phyloP scores from a whole-genome alignment of 2,329 filamentous ascomycete genomes.

The Microdochium paspali region DNA sequence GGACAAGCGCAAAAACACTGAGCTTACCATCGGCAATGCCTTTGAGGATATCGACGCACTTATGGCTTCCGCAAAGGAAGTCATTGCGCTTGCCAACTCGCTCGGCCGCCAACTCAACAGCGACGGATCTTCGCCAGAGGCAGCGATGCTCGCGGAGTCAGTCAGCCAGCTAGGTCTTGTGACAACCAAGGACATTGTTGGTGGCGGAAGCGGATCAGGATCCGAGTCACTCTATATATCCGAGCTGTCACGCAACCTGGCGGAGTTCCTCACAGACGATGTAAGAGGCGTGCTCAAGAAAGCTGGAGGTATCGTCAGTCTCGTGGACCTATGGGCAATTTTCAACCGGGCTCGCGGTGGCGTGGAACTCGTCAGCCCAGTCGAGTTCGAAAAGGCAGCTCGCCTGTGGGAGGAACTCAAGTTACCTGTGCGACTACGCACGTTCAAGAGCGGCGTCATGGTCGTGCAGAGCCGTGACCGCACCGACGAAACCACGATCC shows the following conservation, averaged over 20 bases:
- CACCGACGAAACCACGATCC: constrained; percentile 84
- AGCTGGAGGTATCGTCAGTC: constrained; percentile 78
- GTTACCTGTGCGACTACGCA: constrained; percentile 75
- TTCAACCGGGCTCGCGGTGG: constrained; percentile 91
- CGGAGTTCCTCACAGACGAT: constrained; percentile 85
- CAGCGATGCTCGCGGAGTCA: constrained; percentile 70
- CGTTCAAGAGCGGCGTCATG: constrained; percentile 88
- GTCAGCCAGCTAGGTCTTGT: constrained; percentile 76
- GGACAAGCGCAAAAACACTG: constrained; percentile 84
- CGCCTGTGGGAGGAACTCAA: constrained; percentile 80
- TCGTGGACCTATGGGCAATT: constrained; percentile 87
- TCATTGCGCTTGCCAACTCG: constrained; percentile 83
- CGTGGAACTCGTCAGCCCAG: constrained; percentile 85
- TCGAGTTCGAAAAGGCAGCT: constrained; percentile 86
- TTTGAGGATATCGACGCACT: constrained; percentile 95
- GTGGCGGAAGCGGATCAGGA: constrained; percentile 51
- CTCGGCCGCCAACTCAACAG: constrained; percentile 63
- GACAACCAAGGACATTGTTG: constrained; percentile 92
- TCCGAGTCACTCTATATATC: constrained; percentile 83
- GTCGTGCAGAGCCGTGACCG: constrained; percentile 84
- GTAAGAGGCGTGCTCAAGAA: constrained; percentile 65
- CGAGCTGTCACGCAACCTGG: constrained; percentile 73
- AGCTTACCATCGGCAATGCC: constrained; percentile 81
- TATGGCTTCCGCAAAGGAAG: constrained; percentile 96
- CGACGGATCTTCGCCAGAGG: constrained; percentile 55